These are phyloP conservation scores for Fusarium tupiense DNA, from an alignment of 2,329 filamentous ascomycete genomes.

Conservation along the genomic window DNA sequence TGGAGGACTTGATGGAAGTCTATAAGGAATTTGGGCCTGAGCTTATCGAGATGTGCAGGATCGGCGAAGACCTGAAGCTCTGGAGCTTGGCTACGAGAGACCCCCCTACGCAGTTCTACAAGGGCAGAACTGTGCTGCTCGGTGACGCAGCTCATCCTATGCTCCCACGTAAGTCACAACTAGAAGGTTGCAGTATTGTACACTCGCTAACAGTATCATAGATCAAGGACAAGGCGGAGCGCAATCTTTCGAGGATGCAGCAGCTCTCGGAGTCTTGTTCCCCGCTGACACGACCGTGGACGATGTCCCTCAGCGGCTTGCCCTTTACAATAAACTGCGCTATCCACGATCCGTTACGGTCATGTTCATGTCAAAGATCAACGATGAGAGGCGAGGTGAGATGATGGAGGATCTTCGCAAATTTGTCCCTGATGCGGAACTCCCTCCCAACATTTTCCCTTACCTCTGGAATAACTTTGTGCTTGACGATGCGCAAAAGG, in stretches of 20 bases:
- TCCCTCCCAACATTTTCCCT: not conserved
- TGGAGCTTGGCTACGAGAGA: constrained; percentile 13
- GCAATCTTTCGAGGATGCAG: constrained; percentile 15
- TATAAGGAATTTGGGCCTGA: not conserved
- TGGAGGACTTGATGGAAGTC: not conserved
- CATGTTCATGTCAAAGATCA: constrained; percentile 9
- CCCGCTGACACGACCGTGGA: not conserved
- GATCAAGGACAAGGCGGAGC: constrained; percentile 23
- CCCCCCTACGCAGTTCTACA: not conserved
- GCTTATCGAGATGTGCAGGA: constrained; percentile 5
- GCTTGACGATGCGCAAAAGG: not conserved
- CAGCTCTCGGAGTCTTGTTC: constrained; percentile 9
- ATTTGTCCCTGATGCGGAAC: not conserved
- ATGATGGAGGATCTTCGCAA: constrained; percentile 9
- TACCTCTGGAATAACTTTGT: not conserved
- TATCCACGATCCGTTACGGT: not conserved
- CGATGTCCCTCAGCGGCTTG: not conserved
- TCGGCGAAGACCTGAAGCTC: not conserved
- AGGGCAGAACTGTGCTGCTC: constrained; percentile 1
- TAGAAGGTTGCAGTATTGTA: too few relatives aligned
- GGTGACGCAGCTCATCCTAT: constrained; percentile 24
- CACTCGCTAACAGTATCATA: not conserved
- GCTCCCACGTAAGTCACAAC: constrained; percentile 8
- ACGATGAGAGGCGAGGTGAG: not conserved
- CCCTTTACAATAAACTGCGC: constrained; percentile 11